phyloP scores from a whole-genome alignment of 805 yeast species.

The Wickerhamiella cacticola region DNA sequence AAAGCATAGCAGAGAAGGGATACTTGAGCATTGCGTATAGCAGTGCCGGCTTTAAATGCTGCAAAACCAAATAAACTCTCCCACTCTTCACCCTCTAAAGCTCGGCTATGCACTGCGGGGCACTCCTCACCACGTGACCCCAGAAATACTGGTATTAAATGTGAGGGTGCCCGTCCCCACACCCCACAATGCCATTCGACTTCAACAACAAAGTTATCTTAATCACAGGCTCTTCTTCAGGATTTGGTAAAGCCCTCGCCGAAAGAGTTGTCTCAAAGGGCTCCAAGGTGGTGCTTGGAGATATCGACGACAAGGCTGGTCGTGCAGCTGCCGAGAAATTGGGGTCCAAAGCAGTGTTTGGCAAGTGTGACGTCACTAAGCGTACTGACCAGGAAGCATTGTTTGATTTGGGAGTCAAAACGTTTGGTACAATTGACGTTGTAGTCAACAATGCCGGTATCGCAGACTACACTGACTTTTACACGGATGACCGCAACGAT shows the following conservation, averaged over 20 bases:
- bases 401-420: conserved; percentile 56
- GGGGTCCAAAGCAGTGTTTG: conserved; percentile 8
- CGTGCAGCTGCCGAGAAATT: not conserved
- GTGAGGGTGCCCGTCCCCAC: not conserved
- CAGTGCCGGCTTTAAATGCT: too few species aligned
- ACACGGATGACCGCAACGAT: conserved; percentile 41
- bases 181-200: conserved; percentile 1
- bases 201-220: conserved; percentile 76
- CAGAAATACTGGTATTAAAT: not conserved
- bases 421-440: conserved; percentile 73
- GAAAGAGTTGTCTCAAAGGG: conserved; percentile 75
- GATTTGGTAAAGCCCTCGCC: conserved; percentile 87
- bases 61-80: too few species aligned
- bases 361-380: conserved; percentile 6
- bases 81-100: too few species aligned
- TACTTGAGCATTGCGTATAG: too few species aligned
- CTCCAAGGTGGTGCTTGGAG: conserved; percentile 76
- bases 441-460: conserved; percentile 95
- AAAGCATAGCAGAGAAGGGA: too few species aligned
- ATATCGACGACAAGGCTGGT: conserved; percentile 42
- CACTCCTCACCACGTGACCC: not conserved
- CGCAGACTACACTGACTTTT: conserved; percentile 34
- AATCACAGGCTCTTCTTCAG: conserved; percentile 94
- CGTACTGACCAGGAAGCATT: conserved; percentile 2
- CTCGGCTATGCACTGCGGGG: not conserved